Evolutionary conservation across 345 rosid genomes (phyloP), one percentile per base, ranked within the genome.

Genomic region (Populus alba): DNA sequence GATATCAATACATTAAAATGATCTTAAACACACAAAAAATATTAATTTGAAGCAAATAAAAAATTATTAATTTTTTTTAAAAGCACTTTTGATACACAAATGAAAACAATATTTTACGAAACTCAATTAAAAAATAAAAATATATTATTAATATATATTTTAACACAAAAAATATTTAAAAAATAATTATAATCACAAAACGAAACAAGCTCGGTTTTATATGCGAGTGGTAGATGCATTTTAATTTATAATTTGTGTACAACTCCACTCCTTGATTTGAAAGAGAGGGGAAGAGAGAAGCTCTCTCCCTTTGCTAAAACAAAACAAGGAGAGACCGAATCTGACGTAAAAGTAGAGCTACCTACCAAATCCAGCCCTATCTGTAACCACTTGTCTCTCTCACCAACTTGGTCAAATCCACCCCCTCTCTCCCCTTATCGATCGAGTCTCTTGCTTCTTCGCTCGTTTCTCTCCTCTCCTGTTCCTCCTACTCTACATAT

Each of bases 381-480:
- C 81, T 81, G 71, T 71, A 87, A 78, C 90, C 91, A 84, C 89
- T 83, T 85, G 85, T 88, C 85, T 79, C 76, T 83, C 87, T 85
- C 89, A 86, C 84, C 90, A 84, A 82, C 83, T 86, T 76, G 88
- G 88, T 87, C 90, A 87, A 87, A 82, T 80, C 81, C 70, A 77
- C 57, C 59, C 72, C 68, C 68, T 41, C 29, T 49, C 67, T 38
- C 29, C 33, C 13, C 39, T 51, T 18, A 39, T 41, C 62, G 74
- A 76, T 77, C 84, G 78, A 70, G 76, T 78, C 81, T 77, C 8
- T 38, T 57, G 68, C 68, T 73, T 72, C 70, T 18, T 33, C 80
- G 62, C 22, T 68, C 10, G 38, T 57, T 69, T 37, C 71, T 75
- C 70, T 41, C 68, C 38, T 47, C 55, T 61, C 41, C 63, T 67